A percentile compares a stretch with the other conserved stretches of the same genome.
Conservation (phyloP, 345 rosid genomes). For the Nephelium lappaceum region DNA sequence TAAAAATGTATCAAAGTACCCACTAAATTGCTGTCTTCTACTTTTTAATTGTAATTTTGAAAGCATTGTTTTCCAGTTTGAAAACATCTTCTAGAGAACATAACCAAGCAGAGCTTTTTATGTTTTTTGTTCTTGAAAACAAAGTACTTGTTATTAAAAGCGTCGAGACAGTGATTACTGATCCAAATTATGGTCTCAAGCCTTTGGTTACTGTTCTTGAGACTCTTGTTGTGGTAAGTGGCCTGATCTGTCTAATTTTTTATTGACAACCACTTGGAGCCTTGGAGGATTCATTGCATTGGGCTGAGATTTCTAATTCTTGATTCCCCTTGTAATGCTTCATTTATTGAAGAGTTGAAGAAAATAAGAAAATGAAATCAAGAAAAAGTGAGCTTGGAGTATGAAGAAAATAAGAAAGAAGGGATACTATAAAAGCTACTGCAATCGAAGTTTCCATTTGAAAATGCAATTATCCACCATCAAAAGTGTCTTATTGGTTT, state of each 20-base stretch:
- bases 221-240: not conserved
- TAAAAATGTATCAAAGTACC: no score
- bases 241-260: not conserved
- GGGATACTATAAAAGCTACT: not conserved
- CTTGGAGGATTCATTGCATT: not conserved
- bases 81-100: no score
- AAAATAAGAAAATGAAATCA: not conserved
- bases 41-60: no score
- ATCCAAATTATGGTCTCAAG: not conserved
- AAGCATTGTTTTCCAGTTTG: no score
- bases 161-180: not conserved
- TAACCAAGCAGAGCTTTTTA: no score
- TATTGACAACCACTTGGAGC: not conserved
- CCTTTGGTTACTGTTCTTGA: not conserved
- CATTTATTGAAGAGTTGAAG: not conserved
- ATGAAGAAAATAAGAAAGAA: not conserved
- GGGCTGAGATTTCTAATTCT: not conserved
- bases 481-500: not conserved
- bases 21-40: no score
- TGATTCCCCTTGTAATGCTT: not conserved
- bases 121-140: no score
- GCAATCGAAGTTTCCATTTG: not conserved
- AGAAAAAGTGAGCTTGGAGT: not conserved
- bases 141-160: not conserved
- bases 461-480: not conserved